Base-by-base conservation (phyloP, 176 grass and related monocot genomes). In the Juncus inflexus region DNA sequence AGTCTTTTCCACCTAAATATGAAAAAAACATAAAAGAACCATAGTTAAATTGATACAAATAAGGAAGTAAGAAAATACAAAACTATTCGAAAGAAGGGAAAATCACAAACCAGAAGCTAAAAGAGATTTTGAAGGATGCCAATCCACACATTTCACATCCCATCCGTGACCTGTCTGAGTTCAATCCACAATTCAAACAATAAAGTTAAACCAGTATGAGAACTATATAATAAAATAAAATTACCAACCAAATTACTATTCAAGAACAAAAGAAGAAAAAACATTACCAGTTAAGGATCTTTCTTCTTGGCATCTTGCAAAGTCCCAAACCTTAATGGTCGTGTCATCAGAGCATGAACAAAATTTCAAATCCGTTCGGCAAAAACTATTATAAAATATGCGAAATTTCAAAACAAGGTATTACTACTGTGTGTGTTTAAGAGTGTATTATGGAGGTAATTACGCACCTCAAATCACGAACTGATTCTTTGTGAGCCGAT, bases 91-190 rank as follows among this genome's bases (percentile, higher is more conserved):
- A 37, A 39, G 52, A 70, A 12, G 14, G 41, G 64, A 74, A 50
- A 63, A 62, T 15, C 3, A 66, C 84, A 80, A 43, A 99, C 94
- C 94, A 83, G 94, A 99, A 66, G 86, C 94, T 64, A 99, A 72
- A 79, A 99, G 83, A 64, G 94, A 99, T 74, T 99, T 99, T 4
- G 94, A 77, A 66, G 94, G 94, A 63, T 99, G 94, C 94, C 94
- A 99, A 69, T 99, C 94, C 53, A 99, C 88, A 84, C 78, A 79
- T 79, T 99, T 99, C 74, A 99, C 94, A 77, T 99, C 88, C 94
- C 94, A 99, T 80, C 94, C 94, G 79, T 99, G 94, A 83, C 94
- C 94, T 99, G 82, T 81, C 85, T 91, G 82, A 97, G 79, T 97
- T 78, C 64, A 84, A 97, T 63, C 67, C 70, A 53, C 77, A 68